These are phyloP conservation scores for Singerocomus inundabilis DNA, from an alignment of 1,284 basidiomycete species.

Conservation along the genomic window DNA sequence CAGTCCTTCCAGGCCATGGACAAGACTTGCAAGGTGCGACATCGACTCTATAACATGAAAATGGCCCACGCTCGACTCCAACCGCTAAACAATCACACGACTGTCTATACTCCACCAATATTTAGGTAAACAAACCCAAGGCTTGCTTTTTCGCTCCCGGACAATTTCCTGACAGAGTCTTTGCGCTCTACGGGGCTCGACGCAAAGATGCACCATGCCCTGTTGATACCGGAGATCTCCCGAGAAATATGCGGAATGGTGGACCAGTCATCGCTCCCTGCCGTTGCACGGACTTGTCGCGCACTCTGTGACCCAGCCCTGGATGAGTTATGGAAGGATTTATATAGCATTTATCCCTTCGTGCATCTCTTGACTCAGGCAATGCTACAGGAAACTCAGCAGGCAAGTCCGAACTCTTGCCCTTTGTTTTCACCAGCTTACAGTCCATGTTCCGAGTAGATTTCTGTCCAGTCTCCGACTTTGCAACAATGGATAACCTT, in stretches of 20 bases:
- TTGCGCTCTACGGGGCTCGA: neutral
- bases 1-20: neutral
- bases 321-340: slow-evolving; percentile 27
- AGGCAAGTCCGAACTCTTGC: slow-evolving; percentile 10
- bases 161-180: neutral
- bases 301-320: slow-evolving; percentile 24
- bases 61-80: too few relatives aligned
- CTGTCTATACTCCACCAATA: neutral
- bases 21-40: neutral
- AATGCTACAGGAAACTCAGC: neutral
- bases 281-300: slow-evolving; percentile 26
- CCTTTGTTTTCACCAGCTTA: neutral
- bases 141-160: slow-evolving; percentile 2
- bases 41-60: too few relatives aligned
- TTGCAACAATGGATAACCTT: slow-evolving; percentile 21
- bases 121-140: slow-evolving; percentile 24
- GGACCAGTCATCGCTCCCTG: slow-evolving; percentile 18
- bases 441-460: neutral
- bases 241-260: slow-evolving; percentile 17
- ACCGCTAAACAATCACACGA: too few relatives aligned
- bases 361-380: slow-evolving; percentile 18
- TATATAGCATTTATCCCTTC: slow-evolving; percentile 24
- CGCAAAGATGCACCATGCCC: slow-evolving; percentile 24
- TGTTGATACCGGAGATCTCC: slow-evolving; percentile 24
- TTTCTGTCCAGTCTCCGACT: neutral